phyloP scores from a whole-genome alignment of 768 basidiomycete species.

The Podaxis sp. region DNA sequence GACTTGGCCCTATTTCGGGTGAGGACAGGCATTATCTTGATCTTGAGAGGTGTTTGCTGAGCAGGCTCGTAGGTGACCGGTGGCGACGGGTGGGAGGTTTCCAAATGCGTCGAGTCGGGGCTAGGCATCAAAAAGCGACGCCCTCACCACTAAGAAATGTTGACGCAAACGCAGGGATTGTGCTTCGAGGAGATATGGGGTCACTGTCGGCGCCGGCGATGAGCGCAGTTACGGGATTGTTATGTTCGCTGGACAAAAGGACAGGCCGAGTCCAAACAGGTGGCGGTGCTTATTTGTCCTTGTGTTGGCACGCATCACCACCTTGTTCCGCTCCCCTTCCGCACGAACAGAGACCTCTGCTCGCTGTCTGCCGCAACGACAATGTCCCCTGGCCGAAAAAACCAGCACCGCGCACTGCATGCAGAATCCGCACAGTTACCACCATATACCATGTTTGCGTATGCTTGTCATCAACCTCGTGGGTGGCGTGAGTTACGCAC shows the following conservation, averaged over 20 bases:
- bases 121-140: slow-evolving; percentile 25
- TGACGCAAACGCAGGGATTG: slow-evolving; percentile 4
- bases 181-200: slow-evolving; percentile 15
- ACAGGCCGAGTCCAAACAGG: slow-evolving; percentile 17
- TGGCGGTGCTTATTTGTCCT: slow-evolving; percentile 31
- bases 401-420: not conserved
- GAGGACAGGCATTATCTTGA: slow-evolving; percentile 34
- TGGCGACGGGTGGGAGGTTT: slow-evolving; percentile 15
- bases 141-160: slow-evolving; percentile 4
- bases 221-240: slow-evolving; percentile 9
- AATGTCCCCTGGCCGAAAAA: not conserved
- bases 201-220: slow-evolving; percentile 1
- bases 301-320: slow-evolving; percentile 17
- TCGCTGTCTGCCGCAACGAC: not conserved
- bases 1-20: slow-evolving; percentile 32
- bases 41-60: slow-evolving; percentile 30
- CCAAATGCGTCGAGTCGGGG: slow-evolving; percentile 25
- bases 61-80: slow-evolving; percentile 12
- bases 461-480: slow-evolving; percentile 3
- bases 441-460: not conserved
- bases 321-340: slow-evolving; percentile 8
- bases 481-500: not conserved
- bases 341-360: slow-evolving; percentile 1
- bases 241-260: slow-evolving; percentile 20
- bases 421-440: not conserved